Evolutionary conservation across 2,329 filamentous ascomycete species (phyloP), one percentile per base, ranked within the genome.

Genomic region (Ilyonectria destructans): DNA sequence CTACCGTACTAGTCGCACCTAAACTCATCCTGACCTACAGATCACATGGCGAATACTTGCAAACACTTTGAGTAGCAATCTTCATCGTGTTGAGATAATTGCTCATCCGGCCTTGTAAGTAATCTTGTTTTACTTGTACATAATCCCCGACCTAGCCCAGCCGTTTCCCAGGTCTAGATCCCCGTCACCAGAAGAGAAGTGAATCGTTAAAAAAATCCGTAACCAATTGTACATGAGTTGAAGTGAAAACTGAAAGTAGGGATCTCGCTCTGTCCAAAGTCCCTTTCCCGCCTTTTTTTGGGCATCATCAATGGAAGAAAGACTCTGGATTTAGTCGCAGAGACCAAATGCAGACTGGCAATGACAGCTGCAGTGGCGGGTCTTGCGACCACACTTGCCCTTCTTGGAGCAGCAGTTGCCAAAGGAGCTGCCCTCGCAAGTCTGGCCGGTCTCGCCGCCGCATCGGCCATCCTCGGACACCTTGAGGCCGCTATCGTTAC

Each of bases 361-460:
- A 15, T 79, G 79, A 45, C 77, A 78, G 12, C 75, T 76, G 69
- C 82, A 83, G 66, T 82, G 78, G 33, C 76, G 73, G 37, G 73
- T 75, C 69, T 78, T 79, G 48, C 73, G 76, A 6, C 81, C 81
- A 62, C 85, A 86, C 73, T 77, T 79, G 55, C 81, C 76, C 69
- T 76, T 75, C 62, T 73, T 76, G 17, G 82, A 84, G 77, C 84
- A 86, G 77, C 85, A 85, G 63, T 81, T 72, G 2, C 83, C 83
- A 62, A 81, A 84, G 10, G 69, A 56, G 67, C 80, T 83, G n/a
- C 82, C 83, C 43, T 77, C 70, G 69, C 84, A 85, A 29, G 82
- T 85, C 67, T 80, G 80, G 19, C 80, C 80, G 19, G 76, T 78
- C 23, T 77, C 70, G 51, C 80, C 82, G 23, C 82, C 84, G 60